Conservation (phyloP, 305 asterid genomes). For the Fraxinus floribunda region DNA sequence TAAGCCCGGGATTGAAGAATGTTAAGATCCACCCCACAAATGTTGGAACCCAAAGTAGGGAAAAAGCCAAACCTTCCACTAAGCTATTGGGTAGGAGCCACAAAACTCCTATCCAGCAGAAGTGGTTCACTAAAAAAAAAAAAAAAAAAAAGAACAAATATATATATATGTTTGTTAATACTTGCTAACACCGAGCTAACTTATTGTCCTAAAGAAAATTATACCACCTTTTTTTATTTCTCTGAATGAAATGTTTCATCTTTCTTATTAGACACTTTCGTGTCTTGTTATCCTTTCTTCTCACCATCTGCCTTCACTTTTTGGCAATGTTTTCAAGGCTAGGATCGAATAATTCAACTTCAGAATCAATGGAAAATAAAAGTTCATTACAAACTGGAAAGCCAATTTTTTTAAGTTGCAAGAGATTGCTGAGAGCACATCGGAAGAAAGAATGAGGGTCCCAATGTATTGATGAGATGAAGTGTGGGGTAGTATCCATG, state of each 20-base stretch:
- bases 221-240: neutral
- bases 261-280: neutral
- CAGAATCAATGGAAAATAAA: neutral
- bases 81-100: too few relatives aligned
- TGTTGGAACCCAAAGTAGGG: neutral
- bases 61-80: too few relatives aligned
- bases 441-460: neutral
- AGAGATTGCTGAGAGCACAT: neutral
- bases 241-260: neutral
- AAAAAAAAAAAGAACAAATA: too few relatives aligned
- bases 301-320: neutral
- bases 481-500: neutral
- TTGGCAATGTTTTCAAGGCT: neutral
- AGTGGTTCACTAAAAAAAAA: too few relatives aligned
- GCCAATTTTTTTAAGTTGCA: neutral
- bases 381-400: neutral
- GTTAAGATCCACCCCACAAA: too few relatives aligned
- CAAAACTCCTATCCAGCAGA: too few relatives aligned
- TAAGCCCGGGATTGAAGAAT: too few relatives aligned
- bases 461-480: neutral
- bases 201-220: neutral
- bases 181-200: neutral
- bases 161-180: neutral
- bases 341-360: neutral
- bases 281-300: neutral